Evolutionary conservation across 2,329 filamentous ascomycete species (phyloP), one percentile per base, ranked within the genome.

Genomic region (Neoarthrinium moseri): DNA sequence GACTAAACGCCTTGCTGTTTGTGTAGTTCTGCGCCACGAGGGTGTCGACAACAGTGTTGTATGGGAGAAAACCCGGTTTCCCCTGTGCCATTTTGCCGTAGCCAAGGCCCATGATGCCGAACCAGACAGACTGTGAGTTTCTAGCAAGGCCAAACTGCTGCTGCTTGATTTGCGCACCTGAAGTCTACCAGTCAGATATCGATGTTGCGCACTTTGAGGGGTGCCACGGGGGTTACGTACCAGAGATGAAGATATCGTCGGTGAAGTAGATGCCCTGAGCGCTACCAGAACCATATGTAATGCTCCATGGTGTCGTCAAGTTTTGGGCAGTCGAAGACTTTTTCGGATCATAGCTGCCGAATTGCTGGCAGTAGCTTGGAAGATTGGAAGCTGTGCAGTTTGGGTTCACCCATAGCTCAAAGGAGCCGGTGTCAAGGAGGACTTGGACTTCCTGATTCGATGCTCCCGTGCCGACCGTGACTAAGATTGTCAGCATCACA

Each of bases 401-500:
- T 1, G 77, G 75, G 48, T 80, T 76, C 34, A 79, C 72, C 77
- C 77, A 80, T 6, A 80, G 68, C 56, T 78, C 74, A 50, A 72
- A 72, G 5, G 77, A 80, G 13, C 77, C 77, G 0, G 74, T 77
- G 48, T 77, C 74, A 45, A 77, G 64, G 29, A 76, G 65, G 27
- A 77, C 71, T 10, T 71, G 68, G 27, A 77, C 60, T 10, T 54
- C 61, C 51, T 77, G 37, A 21, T n/a, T 12, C 13, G 36, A 15
- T 6, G 12, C 20, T 22, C 36, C 30, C 5, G 29, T 32, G 6
- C 44, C 36, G 26, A 46, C 27, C 23, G 36, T 35, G 15, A 42
- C 44, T 46, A 18, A 7, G 21, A 20, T 15, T n/a, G 18, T 42
- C 15, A 42, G 39, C 10, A 24, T 37, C 8, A 32, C 15, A 15